These are phyloP conservation scores for Coleophoma eucalyptorum DNA, from an alignment of 2,329 filamentous ascomycete species.

Conservation along the genomic window DNA sequence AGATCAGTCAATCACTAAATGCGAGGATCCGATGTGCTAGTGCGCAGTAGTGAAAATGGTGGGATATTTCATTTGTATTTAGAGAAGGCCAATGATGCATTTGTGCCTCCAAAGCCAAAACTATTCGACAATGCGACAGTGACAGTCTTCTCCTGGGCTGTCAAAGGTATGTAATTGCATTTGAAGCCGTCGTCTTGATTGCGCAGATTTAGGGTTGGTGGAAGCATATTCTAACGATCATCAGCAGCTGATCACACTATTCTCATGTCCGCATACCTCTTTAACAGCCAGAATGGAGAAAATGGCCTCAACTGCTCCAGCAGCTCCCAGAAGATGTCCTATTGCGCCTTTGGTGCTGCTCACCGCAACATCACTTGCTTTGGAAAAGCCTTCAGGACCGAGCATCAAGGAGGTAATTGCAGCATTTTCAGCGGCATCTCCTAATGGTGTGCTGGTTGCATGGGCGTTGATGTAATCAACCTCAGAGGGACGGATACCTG, in stretches of 20 bases:
- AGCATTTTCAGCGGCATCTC: conserved; percentile 81
- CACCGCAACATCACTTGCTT: conserved; percentile 66
- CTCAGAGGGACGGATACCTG: conserved; percentile 60
- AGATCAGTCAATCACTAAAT: too few species aligned
- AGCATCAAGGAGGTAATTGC: conserved; percentile 78
- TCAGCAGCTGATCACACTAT: neutral
- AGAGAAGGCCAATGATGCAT: conserved; percentile 79
- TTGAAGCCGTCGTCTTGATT: conserved; percentile 62
- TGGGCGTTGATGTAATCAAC: conserved; percentile 96
- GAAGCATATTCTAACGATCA: conserved; percentile 62
- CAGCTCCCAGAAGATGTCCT: conserved; percentile 87
- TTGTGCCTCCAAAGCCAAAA: conserved; percentile 97
- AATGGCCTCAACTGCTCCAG: conserved; percentile 85
- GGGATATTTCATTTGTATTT: conserved; percentile 17
- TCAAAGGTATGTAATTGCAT: conserved; percentile 81
- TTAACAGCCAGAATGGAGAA: conserved; percentile 78
- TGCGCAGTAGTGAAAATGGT: too few species aligned
- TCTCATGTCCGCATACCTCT: conserved; percentile 53
- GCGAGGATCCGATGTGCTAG: too few species aligned
- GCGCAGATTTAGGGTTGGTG: conserved; percentile 81
- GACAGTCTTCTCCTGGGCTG: conserved; percentile 67
- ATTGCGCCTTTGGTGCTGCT: conserved; percentile 94
- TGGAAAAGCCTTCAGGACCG: conserved; percentile 62
- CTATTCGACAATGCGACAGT: conserved; percentile 85
- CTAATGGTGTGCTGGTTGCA: conserved; percentile 81